A percentile compares a stretch with the other conserved stretches of the same genome.
phyloP scores from a whole-genome alignment of 768 basidiomycete genomes.

The Dictyophora rubrovolvata region DNA sequence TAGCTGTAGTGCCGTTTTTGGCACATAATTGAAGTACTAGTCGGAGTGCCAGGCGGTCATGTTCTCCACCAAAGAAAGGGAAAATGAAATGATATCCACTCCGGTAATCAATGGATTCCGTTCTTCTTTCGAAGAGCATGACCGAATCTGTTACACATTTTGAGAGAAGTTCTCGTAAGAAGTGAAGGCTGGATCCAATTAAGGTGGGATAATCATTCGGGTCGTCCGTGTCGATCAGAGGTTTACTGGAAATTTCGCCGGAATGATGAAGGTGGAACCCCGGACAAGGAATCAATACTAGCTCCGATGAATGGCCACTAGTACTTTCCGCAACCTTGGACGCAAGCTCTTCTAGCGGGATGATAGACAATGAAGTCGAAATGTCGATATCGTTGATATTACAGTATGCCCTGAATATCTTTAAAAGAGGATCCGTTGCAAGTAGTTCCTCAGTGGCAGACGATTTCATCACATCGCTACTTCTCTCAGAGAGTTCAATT shows the following conservation, averaged over 20 bases:
- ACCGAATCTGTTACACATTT: constrained; percentile 68
- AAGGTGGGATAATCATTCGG: not conserved
- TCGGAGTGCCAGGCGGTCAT: constrained; percentile 79
- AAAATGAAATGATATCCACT: constrained; percentile 59
- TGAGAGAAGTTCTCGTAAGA: constrained; percentile 72
- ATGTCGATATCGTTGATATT: constrained; percentile 45
- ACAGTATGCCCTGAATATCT: constrained; percentile 69
- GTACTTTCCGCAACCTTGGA: constrained; percentile 65
- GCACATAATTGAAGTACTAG: constrained; percentile 78
- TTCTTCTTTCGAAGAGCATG: constrained; percentile 64
- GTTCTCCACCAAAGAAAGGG: constrained; percentile 91
- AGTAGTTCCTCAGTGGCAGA: constrained; percentile 52
- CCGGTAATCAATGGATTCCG: constrained; percentile 15
- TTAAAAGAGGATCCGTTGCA: constrained; percentile 60
- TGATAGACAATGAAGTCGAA: constrained; percentile 27
- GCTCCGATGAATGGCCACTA: constrained; percentile 43
- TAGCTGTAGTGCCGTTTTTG: constrained; percentile 58
- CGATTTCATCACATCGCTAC: constrained; percentile 53
- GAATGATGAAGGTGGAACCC: constrained; percentile 7
- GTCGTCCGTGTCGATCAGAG: constrained; percentile 7
- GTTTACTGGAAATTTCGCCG: constrained; percentile 17
- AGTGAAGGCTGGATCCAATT: constrained; percentile 48
- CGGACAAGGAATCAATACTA: constrained; percentile 75
- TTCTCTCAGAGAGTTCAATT: constrained; percentile 68
- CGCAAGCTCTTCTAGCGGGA: constrained; percentile 27